Evolutionary conservation across 495 filamentous ascomycete species (phyloP).

Genomic region (Hyaloscypha bicolor): DNA sequence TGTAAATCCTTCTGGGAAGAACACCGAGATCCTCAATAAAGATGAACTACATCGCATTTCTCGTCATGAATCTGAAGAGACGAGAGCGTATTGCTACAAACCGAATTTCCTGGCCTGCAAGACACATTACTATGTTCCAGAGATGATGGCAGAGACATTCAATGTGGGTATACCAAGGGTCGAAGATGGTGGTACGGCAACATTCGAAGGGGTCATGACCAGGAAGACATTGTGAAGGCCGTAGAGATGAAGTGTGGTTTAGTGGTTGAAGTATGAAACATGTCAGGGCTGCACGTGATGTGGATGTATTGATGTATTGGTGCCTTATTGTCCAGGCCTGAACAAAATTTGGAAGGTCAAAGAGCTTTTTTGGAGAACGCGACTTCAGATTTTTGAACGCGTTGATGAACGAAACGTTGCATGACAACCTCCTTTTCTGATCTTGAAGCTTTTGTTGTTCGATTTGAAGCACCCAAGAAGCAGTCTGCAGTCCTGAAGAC

Average conservation of each 20-base stretch:
- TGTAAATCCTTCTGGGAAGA: no score
- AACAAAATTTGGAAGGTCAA: slow-evolving; percentile 10
- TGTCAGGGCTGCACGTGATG: not conserved
- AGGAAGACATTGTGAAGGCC: not conserved
- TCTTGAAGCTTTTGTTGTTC: slow-evolving; percentile 3
- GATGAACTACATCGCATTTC: no score
- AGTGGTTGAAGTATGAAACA: not conserved
- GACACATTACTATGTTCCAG: no score
- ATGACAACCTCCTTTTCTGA: not conserved
- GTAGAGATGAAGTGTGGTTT: not conserved
- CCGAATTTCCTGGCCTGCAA: no score
- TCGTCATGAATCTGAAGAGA: no score
- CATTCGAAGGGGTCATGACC: no score
- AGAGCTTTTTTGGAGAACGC: slow-evolving; percentile 25
- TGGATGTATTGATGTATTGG: not conserved
- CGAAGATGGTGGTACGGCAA: no score
- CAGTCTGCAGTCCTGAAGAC: slow-evolving; percentile 18
- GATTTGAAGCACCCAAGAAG: not conserved
- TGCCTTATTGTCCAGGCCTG: slow-evolving; percentile 11
- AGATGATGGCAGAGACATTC: no score
- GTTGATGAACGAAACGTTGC: slow-evolving; percentile 15
- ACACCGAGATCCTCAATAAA: no score
- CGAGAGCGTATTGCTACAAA: no score
- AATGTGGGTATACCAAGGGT: no score
- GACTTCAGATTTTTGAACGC: slow-evolving; percentile 21